Percentiles rank a stretch among this genome's conserved stretches.
Evolutionary conservation across 75 land plant genomes (phyloP).

Genomic region (Cryptomeria japonica): DNA sequence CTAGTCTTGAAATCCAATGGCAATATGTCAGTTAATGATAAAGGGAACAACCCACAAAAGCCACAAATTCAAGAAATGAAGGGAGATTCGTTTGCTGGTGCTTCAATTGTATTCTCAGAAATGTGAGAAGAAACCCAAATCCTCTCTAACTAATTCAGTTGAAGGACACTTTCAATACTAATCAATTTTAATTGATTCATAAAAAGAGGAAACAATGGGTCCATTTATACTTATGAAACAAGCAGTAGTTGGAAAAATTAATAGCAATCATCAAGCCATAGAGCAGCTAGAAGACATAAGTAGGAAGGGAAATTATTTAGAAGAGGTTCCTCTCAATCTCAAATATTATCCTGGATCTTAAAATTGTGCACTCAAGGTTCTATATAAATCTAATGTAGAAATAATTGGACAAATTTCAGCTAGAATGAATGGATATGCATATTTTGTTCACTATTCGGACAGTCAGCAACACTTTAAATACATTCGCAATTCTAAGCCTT

Average conservation of each 20-base stretch:
- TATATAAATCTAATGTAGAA: background rate
- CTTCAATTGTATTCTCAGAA: too few species aligned
- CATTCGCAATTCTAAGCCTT: too few species aligned
- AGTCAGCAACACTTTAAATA: background rate
- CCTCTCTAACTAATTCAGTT: background rate
- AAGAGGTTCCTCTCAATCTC: background rate
- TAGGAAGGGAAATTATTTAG: background rate
- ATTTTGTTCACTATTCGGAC: background rate
- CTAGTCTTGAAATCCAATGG: too few species aligned
- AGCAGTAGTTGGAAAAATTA: background rate
- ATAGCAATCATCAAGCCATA: background rate
- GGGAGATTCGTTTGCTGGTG: too few species aligned
- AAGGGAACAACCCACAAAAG: too few species aligned
- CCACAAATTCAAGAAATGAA: too few species aligned
- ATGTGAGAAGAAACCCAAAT: too few species aligned
- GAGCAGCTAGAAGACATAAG: too few species aligned
- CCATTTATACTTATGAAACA: background rate
- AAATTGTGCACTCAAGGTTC: background rate
- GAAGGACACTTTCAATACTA: background rate
- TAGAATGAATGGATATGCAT: background rate
- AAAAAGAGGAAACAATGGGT: background rate
- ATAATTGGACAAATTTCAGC: background rate
- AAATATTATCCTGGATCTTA: background rate
- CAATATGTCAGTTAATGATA: too few species aligned
- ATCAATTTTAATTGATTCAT: background rate